These are phyloP conservation scores for Gossypium gossypioides DNA, from an alignment of 441 rosid species.

Conservation along the genomic window DNA sequence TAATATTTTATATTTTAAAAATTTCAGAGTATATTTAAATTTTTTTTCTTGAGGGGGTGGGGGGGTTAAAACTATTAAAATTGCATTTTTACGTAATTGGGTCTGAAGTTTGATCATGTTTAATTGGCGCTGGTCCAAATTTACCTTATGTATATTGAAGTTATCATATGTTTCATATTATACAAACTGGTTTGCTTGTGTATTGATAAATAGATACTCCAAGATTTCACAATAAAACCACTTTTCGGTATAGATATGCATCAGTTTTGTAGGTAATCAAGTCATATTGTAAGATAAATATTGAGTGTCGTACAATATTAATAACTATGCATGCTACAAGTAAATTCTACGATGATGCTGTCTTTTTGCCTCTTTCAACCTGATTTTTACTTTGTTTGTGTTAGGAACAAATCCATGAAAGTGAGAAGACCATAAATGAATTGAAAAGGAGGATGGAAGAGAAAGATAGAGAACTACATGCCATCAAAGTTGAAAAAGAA, in stretches of 20 bases:
- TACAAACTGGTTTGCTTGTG: background rate
- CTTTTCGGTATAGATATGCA: background rate
- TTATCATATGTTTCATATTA: too few relatives aligned
- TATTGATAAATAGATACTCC: too few relatives aligned
- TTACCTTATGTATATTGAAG: background rate
- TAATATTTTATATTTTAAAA: too few relatives aligned
- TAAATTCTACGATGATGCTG: background rate
- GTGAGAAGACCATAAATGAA: conserved; percentile 50
- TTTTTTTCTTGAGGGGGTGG: background rate
- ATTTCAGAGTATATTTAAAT: background rate
- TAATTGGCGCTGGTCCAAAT: background rate
- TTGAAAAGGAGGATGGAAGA: conserved; percentile 76
- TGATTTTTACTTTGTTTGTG: conserved; percentile 17
- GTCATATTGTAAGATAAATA: too few relatives aligned
- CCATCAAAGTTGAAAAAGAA: conserved; percentile 82
- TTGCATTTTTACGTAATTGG: background rate
- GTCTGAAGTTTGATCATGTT: background rate
- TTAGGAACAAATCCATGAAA: conserved; percentile 80
- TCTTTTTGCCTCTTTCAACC: background rate
- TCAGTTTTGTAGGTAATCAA: background rate
- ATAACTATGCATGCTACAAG: background rate
- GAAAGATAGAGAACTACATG: conserved; percentile 75
- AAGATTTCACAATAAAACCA: background rate
- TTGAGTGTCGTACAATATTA: too few relatives aligned
- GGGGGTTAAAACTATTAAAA: background rate